A percentile compares a stretch with the other conserved stretches of the same genome.
phyloP scores from a whole-genome alignment of 116 monocot species.

The Trichopus zeylanicus region DNA sequence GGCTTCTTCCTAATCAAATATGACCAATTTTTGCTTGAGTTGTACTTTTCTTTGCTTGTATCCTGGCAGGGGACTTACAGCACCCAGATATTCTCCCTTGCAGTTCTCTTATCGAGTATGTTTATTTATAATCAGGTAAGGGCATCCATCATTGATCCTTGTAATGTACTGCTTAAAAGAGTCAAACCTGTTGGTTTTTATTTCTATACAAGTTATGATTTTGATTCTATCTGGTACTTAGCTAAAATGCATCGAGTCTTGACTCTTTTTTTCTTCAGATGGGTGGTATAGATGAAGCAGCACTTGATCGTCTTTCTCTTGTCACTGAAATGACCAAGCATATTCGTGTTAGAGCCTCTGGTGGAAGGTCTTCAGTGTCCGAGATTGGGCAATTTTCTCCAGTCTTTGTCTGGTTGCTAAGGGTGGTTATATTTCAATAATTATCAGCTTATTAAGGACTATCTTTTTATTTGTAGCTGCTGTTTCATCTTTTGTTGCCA shows the following conservation, averaged over 20 bases:
- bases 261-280: slow-evolving; percentile 36
- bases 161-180: too few species aligned
- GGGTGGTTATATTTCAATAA: slow-evolving; percentile 33
- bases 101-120: slow-evolving; percentile 91
- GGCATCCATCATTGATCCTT: too few species aligned
- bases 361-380: slow-evolving; percentile 60
- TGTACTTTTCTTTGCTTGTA: neutral
- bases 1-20: neutral
- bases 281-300: slow-evolving; percentile 99
- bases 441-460: neutral
- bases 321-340: slow-evolving; percentile 98
- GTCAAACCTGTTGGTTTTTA: too few species aligned
- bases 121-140: slow-evolving; percentile 93
- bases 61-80: slow-evolving; percentile 90
- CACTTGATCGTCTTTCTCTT: slow-evolving; percentile 90
- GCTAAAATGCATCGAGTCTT: neutral
- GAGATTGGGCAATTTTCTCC: slow-evolving; percentile 97
- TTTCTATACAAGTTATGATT: too few species aligned
- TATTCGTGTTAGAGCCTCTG: slow-evolving; percentile 89
- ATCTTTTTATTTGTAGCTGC: neutral
- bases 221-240: neutral
- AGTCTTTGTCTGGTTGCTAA: slow-evolving; percentile 83
- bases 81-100: slow-evolving; percentile 89
- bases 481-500: too few species aligned
- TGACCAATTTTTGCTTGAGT: neutral